Conservation (phyloP, 2,329 filamentous ascomycete genomes). For the Fusarium secorum region DNA sequence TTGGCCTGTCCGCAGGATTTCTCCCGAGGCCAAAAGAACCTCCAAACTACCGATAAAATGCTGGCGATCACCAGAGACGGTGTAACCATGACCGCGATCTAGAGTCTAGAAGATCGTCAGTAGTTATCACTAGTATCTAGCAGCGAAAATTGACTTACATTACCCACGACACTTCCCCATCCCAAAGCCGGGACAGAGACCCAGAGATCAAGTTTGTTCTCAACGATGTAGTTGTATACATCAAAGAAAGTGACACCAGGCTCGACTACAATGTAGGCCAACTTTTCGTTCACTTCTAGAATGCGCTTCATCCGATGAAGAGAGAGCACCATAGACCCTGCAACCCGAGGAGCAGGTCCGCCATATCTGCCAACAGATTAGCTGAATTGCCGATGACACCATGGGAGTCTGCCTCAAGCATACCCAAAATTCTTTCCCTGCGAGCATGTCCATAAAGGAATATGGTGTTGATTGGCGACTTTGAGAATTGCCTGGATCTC, state of each 20-base stretch:
- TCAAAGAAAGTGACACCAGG: neutral
- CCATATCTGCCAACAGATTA: neutral
- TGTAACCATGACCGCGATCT: neutral
- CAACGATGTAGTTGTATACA: neutral
- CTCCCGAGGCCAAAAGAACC: constrained; percentile 1
- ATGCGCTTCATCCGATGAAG: neutral
- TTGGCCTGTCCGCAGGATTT: constrained; percentile 9
- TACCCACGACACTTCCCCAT: neutral
- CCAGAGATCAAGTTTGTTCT: neutral
- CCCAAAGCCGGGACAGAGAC: neutral
- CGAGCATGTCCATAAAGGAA: neutral
- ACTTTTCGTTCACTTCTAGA: neutral
- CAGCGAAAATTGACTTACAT: neutral
- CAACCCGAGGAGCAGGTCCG: neutral
- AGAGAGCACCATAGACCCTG: neutral
- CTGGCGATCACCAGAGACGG: neutral
- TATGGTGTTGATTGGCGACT: neutral
- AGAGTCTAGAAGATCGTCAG: neutral
- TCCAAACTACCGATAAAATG: constrained; percentile 4
- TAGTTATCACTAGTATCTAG: neutral
- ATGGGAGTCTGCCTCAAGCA: neutral
- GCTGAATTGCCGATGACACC: neutral
- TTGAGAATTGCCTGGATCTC: neutral
- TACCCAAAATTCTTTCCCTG: neutral
- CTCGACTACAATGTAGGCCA: neutral